Base-by-base conservation (phyloP, 139 green algal genomes). In the Spirogloea muscicola region DNA sequence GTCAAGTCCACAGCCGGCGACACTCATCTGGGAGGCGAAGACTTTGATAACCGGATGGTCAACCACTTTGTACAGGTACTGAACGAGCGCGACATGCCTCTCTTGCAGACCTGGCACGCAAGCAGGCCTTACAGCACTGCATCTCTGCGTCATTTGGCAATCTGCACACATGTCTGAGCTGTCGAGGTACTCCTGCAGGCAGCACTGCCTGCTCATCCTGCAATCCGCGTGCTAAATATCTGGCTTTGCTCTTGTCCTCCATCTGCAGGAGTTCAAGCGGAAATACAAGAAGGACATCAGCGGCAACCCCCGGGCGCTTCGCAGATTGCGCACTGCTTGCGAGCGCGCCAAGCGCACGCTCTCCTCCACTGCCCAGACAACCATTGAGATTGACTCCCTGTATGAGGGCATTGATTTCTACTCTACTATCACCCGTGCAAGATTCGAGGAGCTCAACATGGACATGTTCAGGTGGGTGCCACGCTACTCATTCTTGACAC, bases 401-500 rank as follows among this genome's bases (percentile, higher is more conserved):
- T 96, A 88, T 66, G 94, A 99, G 86, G 94, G 94, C 71, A 77
- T 97, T 4, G 94, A 99, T 87, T 99, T 98, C 79, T 94, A 93
- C 89, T 89, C 87, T 49, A 91, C 86, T 78, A 96, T 99, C 86
- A 97, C 95, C 7, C 88, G 94, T 36, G 93, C 93, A 1, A 89
- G 93, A 49, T 97, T 98, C 61, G 94, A 98, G 90, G 94, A 99
- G 90, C 85, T 98, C 38, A 91, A 89, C 90, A 98, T 98, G 93
- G 94, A 98, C 87, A 77, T 98, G 65, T 98, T 98, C 90, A 84
- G 84, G n/a, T n/a, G n/a, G n/a, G 59, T n/a, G 93, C 77, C n/a
- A n/a, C n/a, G n/a, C n/a, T n/a, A n/a, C n/a, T n/a, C n/a, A n/a
- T n/a, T n/a, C n/a, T n/a, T n/a, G n/a, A n/a, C n/a, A n/a, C n/a